These are phyloP conservation scores for Aspergillus sp. DNA, from an alignment of 2,329 filamentous ascomycete species.

Conservation along the genomic window DNA sequence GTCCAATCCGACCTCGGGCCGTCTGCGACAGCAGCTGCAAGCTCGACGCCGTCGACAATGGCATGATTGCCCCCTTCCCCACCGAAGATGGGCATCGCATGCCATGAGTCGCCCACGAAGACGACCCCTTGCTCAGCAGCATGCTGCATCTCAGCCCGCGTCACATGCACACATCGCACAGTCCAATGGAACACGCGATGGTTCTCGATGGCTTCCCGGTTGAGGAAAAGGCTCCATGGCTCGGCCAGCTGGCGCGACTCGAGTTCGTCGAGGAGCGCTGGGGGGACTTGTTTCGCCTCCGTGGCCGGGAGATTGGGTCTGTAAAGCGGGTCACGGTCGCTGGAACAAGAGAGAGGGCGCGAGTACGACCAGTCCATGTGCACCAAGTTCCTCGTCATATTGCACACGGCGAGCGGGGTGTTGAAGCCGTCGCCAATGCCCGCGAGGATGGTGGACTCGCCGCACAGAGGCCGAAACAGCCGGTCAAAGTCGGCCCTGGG, in stretches of 20 bases:
- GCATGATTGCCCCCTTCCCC: slow-evolving; percentile 13
- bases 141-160: not conserved
- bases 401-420: slow-evolving; percentile 10
- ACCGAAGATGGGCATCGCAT: slow-evolving; percentile 15
- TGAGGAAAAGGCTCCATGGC: slow-evolving; percentile 10
- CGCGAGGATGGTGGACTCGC: slow-evolving; percentile 7
- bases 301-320: slow-evolving; percentile 1
- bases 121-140: not conserved
- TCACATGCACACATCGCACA: slow-evolving; percentile 5
- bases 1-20: not conserved
- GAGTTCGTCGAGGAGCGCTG: slow-evolving; percentile 4
- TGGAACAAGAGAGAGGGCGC: not conserved
- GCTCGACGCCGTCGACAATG: slow-evolving; percentile 9
- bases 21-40: not conserved
- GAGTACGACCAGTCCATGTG: slow-evolving; percentile 16
- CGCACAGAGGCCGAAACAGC: not conserved
- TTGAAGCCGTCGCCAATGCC: slow-evolving; percentile 14
- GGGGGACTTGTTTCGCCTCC: slow-evolving; percentile 5
- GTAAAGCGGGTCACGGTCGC: not conserved
- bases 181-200: slow-evolving; percentile 11
- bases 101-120: slow-evolving; percentile 12
- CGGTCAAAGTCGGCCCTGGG: slow-evolving; percentile 3
- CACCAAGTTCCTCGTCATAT: not conserved
- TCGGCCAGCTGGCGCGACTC: slow-evolving; percentile 1
- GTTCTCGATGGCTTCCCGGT: slow-evolving; percentile 2